A percentile compares a stretch with the other conserved stretches of the same genome.
Conservation (phyloP, 345 rosid species). For the Citrus australasica region DNA sequence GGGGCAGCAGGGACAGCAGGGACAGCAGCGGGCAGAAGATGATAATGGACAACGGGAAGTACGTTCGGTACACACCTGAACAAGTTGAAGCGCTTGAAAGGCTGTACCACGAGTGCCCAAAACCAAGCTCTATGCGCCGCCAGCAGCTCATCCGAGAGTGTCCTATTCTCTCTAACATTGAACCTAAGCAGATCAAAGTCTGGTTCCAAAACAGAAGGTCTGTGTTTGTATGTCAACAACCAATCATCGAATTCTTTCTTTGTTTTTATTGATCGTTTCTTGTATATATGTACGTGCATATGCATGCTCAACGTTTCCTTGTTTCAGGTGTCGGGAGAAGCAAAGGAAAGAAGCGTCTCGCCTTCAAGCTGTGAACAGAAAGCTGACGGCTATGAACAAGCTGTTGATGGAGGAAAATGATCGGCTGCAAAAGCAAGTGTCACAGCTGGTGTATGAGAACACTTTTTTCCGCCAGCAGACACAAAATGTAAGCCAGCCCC, state of each 20-base stretch:
- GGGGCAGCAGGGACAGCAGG: conserved; percentile 51
- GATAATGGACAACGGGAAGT: conserved; percentile 67
- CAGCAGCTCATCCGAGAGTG: conserved; percentile 77
- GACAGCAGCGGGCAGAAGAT: conserved; percentile 38
- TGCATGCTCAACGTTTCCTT: neutral
- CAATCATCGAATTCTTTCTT: neutral
- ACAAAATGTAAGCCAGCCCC: conserved; percentile 34
- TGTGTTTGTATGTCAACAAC: neutral
- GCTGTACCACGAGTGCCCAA: conserved; percentile 69
- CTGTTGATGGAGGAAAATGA: conserved; percentile 84
- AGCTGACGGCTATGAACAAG: conserved; percentile 80
- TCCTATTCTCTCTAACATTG: conserved; percentile 74
- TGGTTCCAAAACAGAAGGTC: conserved; percentile 85
- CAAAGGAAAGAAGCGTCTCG: conserved; percentile 77
- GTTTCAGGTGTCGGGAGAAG: conserved; percentile 67
- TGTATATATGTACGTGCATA: neutral
- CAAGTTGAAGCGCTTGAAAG: conserved; percentile 80
- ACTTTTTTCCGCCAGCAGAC: conserved; percentile 69
- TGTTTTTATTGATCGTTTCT: neutral
- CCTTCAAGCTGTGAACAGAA: conserved; percentile 73
- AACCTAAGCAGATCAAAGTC: conserved; percentile 86
- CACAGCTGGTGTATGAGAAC: conserved; percentile 75
- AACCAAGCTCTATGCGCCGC: conserved; percentile 77
- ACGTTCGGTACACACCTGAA: conserved; percentile 76
- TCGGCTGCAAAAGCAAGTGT: conserved; percentile 80